These are phyloP conservation scores for Leccinum longicurvipes DNA, from an alignment of 768 basidiomycete genomes.

Conservation along the genomic window DNA sequence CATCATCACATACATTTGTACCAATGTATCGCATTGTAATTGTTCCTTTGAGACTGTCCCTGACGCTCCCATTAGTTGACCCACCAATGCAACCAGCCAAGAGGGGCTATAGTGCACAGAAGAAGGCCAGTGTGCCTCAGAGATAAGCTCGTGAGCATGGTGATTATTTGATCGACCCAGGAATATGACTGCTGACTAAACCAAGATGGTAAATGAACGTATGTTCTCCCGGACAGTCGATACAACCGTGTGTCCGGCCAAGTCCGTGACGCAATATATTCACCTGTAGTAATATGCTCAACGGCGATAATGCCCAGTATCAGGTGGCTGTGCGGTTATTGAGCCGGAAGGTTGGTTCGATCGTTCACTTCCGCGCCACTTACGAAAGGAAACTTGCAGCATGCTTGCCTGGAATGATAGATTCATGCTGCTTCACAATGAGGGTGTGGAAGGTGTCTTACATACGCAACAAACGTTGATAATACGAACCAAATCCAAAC, in stretches of 20 bases:
- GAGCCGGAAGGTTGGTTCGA: slow-evolving; percentile 19
- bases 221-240: slow-evolving; percentile 1
- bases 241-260: slow-evolving; percentile 13
- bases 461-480: slow-evolving; percentile 24
- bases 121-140: background rate
- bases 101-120: background rate
- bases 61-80: slow-evolving; percentile 8
- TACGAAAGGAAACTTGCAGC: slow-evolving; percentile 24
- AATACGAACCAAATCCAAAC: slow-evolving; percentile 9
- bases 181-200: slow-evolving; percentile 1
- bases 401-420: slow-evolving; percentile 18
- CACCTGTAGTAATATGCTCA: slow-evolving; percentile 15
- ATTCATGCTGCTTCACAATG: slow-evolving; percentile 14
- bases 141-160: background rate
- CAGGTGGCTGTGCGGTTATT: slow-evolving; percentile 11
- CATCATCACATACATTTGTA: slow-evolving; percentile 13
- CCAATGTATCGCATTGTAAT: slow-evolving; percentile 20
- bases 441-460: slow-evolving; percentile 20
- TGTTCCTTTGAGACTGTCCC: slow-evolving; percentile 24
- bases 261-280: slow-evolving; percentile 26
- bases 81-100: background rate
- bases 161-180: slow-evolving; percentile 2
- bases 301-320: slow-evolving; percentile 14
- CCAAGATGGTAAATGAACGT: background rate
- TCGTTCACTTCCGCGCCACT: slow-evolving; percentile 32